Percentiles rank a stretch among this genome's conserved stretches.
phyloP scores from a whole-genome alignment of 108 stramenopile genomes.

The Pseudonitzschia multistriata region DNA sequence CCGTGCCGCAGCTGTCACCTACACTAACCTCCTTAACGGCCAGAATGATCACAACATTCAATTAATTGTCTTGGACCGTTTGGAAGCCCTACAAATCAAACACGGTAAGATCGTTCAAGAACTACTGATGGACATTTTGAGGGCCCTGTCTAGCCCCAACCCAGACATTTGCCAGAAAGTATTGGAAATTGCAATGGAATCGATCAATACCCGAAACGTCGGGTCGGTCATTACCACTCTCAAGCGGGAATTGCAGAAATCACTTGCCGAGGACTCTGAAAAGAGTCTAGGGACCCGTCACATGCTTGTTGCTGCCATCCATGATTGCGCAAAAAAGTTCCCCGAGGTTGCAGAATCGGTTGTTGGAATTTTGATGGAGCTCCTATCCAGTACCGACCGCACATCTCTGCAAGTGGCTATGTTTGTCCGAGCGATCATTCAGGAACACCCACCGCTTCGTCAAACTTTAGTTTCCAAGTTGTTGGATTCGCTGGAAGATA shows the following conservation, averaged over 20 bases:
- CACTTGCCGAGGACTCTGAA: constrained; percentile 74
- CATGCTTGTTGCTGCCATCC: constrained; percentile 94
- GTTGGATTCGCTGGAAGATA: constrained; percentile 78
- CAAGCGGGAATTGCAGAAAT: constrained; percentile 95
- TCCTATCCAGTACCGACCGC: constrained; percentile 54
- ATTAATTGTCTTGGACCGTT: constrained; percentile 94
- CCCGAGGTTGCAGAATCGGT: constrained; percentile 94
- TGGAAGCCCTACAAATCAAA: constrained; percentile 88
- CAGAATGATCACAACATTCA: constrained; percentile 98
- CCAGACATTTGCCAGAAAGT: constrained; percentile 97
- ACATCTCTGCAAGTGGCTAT: constrained; percentile 90
- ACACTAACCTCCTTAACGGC: constrained; percentile 92
- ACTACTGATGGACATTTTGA: constrained; percentile 96
- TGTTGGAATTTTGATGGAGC: constrained; percentile 95
- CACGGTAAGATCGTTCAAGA: constrained; percentile 97
- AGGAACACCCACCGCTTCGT: constrained; percentile 92
- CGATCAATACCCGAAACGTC: constrained; percentile 92
- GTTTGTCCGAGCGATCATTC: constrained; percentile 96
- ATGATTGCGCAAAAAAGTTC: constrained; percentile 93
- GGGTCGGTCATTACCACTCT: constrained; percentile 92
- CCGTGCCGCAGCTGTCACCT: constrained; percentile 95
- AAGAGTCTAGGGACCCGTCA: constrained; percentile 90
- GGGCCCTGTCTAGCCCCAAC: constrained; percentile 93
- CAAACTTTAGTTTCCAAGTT: constrained; percentile 86
- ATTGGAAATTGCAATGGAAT: constrained; percentile 91